Evolutionary conservation across 2,329 filamentous ascomycete species (phyloP), one percentile per base, ranked within the genome.

Genomic region (Fusarium oligoseptatum): DNA sequence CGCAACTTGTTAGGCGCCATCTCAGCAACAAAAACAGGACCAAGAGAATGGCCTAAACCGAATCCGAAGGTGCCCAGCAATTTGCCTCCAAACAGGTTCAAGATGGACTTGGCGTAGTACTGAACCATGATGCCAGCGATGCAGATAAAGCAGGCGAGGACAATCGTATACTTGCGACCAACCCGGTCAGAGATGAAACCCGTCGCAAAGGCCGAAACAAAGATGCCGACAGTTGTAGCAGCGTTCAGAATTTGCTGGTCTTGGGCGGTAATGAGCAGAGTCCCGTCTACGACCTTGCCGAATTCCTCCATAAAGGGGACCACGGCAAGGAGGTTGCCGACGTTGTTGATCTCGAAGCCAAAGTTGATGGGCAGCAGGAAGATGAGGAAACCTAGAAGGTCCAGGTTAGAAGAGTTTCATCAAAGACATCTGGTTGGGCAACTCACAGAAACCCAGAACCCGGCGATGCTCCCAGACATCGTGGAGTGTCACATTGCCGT

Each of bases 181-280:
- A 79, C 72, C n/a, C 74, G 60, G 41, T 80, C 77, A 22, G 71
- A 74, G 43, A 79, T 70, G 61, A 78, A 68, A 17, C 79, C 77
- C 0, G 78, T 79, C 1, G 72, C 70, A 43, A 80, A 80, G 4
- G 80, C 80, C 17, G 79, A 76, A 55, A 73, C 67, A 63, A 81
- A 80, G 55, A 81, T 60, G n/a, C 80, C 80, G 43, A 81, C 72
- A 9, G 78, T 80, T 50, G 72, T 71, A 74, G 56, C 77, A 6
- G 80, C 78, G 36, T 79, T 80, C 37, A 81, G 73, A n/a, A 81
- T 77, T 41, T 81, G 79, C 57, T 81, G 80, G 61, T 80, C 74
- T 20, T 56, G 61, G 29, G 80, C 79, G 1, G 71, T 64, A 41
- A 81, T 71, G 32, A 77, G 66, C 14, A 66, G 69, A 37, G 57